phyloP scores from a whole-genome alignment of 495 filamentous ascomycete species.

The Podospora appendiculata region DNA sequence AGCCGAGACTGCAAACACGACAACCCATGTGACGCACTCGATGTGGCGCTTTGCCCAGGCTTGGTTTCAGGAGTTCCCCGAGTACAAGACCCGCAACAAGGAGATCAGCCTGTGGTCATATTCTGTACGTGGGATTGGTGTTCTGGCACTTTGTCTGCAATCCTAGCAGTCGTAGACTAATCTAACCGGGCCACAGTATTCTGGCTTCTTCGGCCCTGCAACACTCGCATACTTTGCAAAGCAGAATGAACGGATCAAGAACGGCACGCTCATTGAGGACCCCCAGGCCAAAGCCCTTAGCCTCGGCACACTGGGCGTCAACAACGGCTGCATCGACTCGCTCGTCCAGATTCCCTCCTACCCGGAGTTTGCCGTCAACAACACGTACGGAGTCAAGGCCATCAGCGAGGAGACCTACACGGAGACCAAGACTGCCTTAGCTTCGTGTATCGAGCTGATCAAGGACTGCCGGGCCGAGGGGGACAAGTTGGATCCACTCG shows the following conservation, averaged over 20 bases:
- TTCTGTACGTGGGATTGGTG: slow-evolving; percentile 7
- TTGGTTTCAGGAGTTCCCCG: slow-evolving; percentile 51
- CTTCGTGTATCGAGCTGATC: slow-evolving; percentile 26
- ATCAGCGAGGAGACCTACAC: slow-evolving; percentile 38
- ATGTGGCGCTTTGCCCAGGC: slow-evolving; percentile 63
- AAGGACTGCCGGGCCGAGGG: slow-evolving; percentile 32
- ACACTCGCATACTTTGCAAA: slow-evolving; percentile 53
- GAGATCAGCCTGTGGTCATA: slow-evolving; percentile 52
- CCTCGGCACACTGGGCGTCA: slow-evolving; percentile 47
- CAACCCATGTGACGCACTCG: slow-evolving; percentile 49
- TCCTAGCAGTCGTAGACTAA: not conserved
- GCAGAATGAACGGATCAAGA: slow-evolving; percentile 45
- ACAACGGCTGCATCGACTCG: slow-evolving; percentile 72
- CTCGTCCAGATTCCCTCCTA: slow-evolving; percentile 54
- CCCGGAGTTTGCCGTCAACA: slow-evolving; percentile 58
- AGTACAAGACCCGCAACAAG: slow-evolving; percentile 39
- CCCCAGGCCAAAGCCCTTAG: slow-evolving; percentile 36
- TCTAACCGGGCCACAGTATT: slow-evolving; percentile 26
- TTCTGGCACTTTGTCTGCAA: not conserved
- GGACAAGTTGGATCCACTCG: not conserved
- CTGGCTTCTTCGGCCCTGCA: slow-evolving; percentile 51
- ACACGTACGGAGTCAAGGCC: slow-evolving; percentile 57
- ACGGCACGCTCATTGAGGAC: slow-evolving; percentile 37
- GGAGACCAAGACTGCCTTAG: slow-evolving; percentile 20
- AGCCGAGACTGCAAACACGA: slow-evolving; percentile 50